Percentiles rank a stretch among this genome's conserved stretches.
Evolutionary conservation across 208 protist species (phyloP).

Genomic region (Crithidia thermophila): DNA sequence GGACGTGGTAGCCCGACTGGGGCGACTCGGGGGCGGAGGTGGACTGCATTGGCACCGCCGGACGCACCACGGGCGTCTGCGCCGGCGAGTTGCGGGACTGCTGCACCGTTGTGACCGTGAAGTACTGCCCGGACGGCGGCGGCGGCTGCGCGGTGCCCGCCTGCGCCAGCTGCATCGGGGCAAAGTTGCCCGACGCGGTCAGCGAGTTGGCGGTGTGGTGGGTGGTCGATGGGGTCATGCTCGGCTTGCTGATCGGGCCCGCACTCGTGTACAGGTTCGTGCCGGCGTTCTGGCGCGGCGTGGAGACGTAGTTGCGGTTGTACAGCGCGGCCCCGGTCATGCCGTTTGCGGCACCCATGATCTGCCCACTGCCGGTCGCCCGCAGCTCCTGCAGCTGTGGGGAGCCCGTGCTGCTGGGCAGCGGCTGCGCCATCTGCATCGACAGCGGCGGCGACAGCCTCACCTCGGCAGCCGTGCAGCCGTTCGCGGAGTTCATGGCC

Average conservation of each 20-base stretch:
- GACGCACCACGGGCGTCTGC: slow-evolving; percentile 3
- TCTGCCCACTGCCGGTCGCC: slow-evolving; percentile 2
- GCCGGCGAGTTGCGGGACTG: slow-evolving; percentile 7
- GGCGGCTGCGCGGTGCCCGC: neutral
- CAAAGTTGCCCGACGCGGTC: slow-evolving; percentile 5
- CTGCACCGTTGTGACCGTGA: slow-evolving; percentile 6
- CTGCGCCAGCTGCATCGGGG: slow-evolving; percentile 8
- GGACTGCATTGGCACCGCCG: neutral
- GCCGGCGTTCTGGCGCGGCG: neutral
- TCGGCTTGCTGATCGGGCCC: too few species aligned
- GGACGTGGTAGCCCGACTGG: slow-evolving; percentile 11
- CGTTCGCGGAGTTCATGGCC: neutral
- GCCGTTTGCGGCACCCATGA: slow-evolving; percentile 4
- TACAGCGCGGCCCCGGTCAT: slow-evolving; percentile 4
- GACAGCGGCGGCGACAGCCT: neutral
- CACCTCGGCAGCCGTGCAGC: neutral
- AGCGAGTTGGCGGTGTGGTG: slow-evolving; percentile 16
- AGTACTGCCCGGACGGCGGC: slow-evolving; percentile 5
- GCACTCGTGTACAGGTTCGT: too few species aligned
- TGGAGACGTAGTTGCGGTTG: slow-evolving; percentile 9
- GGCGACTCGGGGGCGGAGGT: slow-evolving; percentile 14
- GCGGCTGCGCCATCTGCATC: neutral
- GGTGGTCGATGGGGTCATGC: too few species aligned
- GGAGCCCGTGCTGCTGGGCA: slow-evolving; percentile 5
- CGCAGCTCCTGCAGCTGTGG: slow-evolving; percentile 4